Base-by-base conservation (phyloP, 2,329 filamentous ascomycete species). In the Erysiphe neolycopersici region DNA sequence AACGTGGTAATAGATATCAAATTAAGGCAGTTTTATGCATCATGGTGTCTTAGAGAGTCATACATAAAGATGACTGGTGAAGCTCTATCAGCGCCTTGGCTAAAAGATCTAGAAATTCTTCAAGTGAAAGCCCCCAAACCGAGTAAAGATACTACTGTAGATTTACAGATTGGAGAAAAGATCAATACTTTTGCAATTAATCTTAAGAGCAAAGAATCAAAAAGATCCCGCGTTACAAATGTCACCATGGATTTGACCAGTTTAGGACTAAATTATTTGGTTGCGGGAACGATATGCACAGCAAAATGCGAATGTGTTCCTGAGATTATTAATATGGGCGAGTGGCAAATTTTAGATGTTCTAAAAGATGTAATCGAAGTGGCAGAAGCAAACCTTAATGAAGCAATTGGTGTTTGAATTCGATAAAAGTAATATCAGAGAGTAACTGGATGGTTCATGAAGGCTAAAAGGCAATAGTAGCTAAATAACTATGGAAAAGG, bases 1-100 rank as follows among this genome's bases (percentile, higher is more conserved):
- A 50, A 52, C 16, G 13, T 45, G 6, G 45, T 71, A n/a, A 61
- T 69, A 16, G 74, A 78, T 47, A 65, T 61, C 18, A 75, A 74
- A 54, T 61, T 85, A 26, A 65, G 77, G 5, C 65, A 69, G 43
- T 87, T 87, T 55, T 87, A 84, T 56, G 69, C 77, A 1, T 70
- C 79, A 46, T 87, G 79, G 76, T 81, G 76, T 56, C 67, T 82
- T 57, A 74, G 81, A 51, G 80, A 87, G 61, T 75, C 79, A 0
- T 85, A 81, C 56, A 74, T 85, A 58, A 87, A 85, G 67, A 73
- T 87, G 62, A 79, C 78, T 29, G 80, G 80, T 22, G 78, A 85
- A 52, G 80, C 78, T 0, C 63, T 87, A 46, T 63, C 84, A 9
- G 80, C 80, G 0, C 63, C 64, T 4, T 87, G 80, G 80, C 63